Conservation (phyloP, 2,329 filamentous ascomycete species). For the Pseudocercospora fuligena region DNA sequence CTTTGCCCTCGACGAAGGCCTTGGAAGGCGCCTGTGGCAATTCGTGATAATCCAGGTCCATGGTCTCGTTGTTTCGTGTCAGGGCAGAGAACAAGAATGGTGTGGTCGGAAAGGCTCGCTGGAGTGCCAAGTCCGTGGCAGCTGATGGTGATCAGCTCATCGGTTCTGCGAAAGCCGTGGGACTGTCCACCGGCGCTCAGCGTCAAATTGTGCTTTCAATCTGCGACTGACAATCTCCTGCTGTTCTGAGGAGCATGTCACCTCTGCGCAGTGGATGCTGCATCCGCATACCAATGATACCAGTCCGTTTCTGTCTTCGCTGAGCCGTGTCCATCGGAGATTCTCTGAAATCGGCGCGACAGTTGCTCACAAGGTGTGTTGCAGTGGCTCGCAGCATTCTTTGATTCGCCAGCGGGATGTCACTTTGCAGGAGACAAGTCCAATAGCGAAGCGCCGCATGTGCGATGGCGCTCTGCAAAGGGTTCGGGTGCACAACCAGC, state of each 20-base stretch:
- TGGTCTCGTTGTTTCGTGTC: background rate
- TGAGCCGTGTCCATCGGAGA: background rate
- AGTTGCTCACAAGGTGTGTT: slow-evolving; percentile 8
- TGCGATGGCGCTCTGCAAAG: slow-evolving; percentile 13
- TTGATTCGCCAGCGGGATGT: background rate
- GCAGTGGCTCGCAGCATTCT: background rate
- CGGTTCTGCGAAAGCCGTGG: background rate
- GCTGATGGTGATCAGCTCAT: background rate
- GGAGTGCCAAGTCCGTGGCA: background rate
- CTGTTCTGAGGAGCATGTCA: background rate
- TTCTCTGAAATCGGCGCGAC: background rate
- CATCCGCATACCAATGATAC: too few relatives aligned
- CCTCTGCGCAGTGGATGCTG: too few relatives aligned
- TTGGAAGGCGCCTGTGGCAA: too few relatives aligned
- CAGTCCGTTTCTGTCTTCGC: background rate
- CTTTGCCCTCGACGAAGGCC: too few relatives aligned
- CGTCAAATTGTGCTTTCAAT: background rate
- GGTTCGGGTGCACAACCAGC: slow-evolving; percentile 7
- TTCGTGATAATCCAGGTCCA: background rate
- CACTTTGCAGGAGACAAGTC: slow-evolving; percentile 8
- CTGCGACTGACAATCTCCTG: background rate
- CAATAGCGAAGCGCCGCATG: slow-evolving; percentile 9
- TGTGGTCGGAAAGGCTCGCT: background rate
- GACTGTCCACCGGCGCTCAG: background rate
- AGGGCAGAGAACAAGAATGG: background rate